Evolutionary conservation across 495 filamentous ascomycete species (phyloP).

Genomic region (Trichoderma asperelloides): DNA sequence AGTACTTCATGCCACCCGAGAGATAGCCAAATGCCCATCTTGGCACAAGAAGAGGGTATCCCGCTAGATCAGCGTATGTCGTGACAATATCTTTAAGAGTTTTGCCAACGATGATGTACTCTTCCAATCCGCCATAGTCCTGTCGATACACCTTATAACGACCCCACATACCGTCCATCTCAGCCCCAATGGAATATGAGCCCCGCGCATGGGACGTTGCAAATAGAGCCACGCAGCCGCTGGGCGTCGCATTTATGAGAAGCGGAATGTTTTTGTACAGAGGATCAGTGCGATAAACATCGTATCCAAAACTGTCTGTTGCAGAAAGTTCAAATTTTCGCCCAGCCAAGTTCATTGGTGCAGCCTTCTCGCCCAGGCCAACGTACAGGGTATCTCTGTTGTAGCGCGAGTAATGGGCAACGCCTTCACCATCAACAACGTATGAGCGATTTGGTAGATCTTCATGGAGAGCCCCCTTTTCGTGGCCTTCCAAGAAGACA

Average conservation of each 20-base stretch:
- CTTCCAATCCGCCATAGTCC: conserved; percentile 59
- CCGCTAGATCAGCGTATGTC: conserved; percentile 56
- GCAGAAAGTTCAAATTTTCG: conserved; percentile 56
- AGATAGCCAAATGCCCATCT: conserved; percentile 63
- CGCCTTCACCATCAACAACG: conserved; percentile 45
- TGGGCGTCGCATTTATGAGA: conserved; percentile 51
- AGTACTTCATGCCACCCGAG: conserved; percentile 62
- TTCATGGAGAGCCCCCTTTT: conserved; percentile 38
- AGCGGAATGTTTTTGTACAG: conserved; percentile 67
- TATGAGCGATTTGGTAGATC: conserved; percentile 58
- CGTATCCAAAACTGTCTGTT: conserved; percentile 62
- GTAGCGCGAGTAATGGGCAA: conserved; percentile 53
- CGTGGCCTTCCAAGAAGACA: conserved; percentile 39
- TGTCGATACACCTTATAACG: conserved; percentile 63
- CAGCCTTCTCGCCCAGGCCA: conserved; percentile 60
- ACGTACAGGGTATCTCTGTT: conserved; percentile 51
- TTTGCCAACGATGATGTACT: conserved; percentile 58
- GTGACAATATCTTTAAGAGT: conserved; percentile 54
- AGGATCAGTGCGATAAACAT: conserved; percentile 59
- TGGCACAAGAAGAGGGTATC: conserved; percentile 54
- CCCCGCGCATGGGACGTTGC: conserved; percentile 54
- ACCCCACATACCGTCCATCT: conserved; percentile 63
- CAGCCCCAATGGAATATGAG: conserved; percentile 57
- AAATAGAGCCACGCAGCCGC: conserved; percentile 56
- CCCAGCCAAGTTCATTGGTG: conserved; percentile 61